Base-by-base conservation (phyloP, 2,329 filamentous ascomycete genomes). In the Fusarium chlamydosporum region DNA sequence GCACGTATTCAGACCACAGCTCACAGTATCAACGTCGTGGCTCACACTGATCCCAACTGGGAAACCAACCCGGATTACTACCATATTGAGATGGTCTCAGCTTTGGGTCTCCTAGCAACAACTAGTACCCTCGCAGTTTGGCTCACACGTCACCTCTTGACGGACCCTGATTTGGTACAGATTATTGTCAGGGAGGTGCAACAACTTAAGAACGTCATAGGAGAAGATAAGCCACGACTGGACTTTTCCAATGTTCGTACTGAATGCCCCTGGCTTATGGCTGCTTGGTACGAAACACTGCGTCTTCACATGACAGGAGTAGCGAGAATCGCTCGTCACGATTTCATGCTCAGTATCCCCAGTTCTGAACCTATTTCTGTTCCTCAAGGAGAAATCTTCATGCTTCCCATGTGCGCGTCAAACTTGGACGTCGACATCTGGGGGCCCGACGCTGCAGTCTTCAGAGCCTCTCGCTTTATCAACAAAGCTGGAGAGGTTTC, bases 351-450 rank as follows among this genome's bases (percentile, higher is more conserved):
- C 31, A 46, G 57, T 7, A 23, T 72, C 4, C 63, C 71, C 1
- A 63, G 58, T 7, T 61, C 67, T 1, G 62, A 68, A 1, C 54
- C 68, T 4, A 67, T 76, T 13, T 34, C 70, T 0, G 65, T 77
- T 4, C 64, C 68, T 1, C 71, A 76, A 16, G 71, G 73, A 18
- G 76, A 78, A 51, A 74, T 77, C 27, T 70, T 77, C 45, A 67
- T 77, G n/a, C 69, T 77, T 3, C 75, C 76, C 27, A 77, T 77
- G 75, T 75, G 73, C 31, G 70, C 76, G 1, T 76, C 75, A 46
- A 77, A 77, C 59, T 52, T 70, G n/a, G 70, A 77, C 56, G 40
- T 67, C 3, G 33, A 56, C 3, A 70, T 58, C 1, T 79, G 77
- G 77, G 76, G 75, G 2, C 33, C 71, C 1, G 73, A 78, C 35